A percentile compares a stretch with the other conserved stretches of the same genome.
phyloP scores from a whole-genome alignment of 441 rosid genomes.

The Corymbia citriodora region DNA sequence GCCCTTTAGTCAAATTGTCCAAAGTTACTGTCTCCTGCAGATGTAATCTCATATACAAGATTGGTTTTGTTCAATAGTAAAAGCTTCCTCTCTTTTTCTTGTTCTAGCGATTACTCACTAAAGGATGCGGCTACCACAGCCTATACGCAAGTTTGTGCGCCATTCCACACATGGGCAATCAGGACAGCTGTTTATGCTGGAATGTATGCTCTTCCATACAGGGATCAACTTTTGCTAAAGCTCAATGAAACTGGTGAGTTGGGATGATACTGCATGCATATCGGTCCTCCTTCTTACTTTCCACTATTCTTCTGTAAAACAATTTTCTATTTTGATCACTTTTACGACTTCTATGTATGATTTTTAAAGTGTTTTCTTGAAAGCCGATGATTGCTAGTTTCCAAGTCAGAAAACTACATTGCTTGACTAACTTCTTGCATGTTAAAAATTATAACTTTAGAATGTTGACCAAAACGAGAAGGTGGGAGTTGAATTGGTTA shows the following conservation, averaged over 20 bases:
- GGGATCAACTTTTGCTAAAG: conserved; percentile 69
- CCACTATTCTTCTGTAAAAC: neutral
- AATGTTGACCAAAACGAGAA: neutral
- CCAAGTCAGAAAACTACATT: neutral
- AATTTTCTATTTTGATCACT: neutral
- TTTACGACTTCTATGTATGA: neutral
- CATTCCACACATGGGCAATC: conserved; percentile 82
- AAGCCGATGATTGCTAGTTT: neutral
- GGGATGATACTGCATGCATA: neutral
- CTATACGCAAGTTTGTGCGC: conserved; percentile 83
- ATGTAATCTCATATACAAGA: neutral
- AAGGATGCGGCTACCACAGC: conserved; percentile 88
- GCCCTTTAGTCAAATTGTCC: neutral
- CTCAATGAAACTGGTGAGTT: conserved; percentile 72
- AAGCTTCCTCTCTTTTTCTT: neutral
- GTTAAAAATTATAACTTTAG: neutral
- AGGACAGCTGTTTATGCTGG: conserved; percentile 92
- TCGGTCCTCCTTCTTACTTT: neutral
- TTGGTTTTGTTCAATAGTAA: neutral
- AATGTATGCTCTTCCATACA: conserved; percentile 85
- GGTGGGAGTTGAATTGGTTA: neutral
- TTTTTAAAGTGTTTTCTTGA: neutral
- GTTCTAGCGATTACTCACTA: conserved; percentile 46
- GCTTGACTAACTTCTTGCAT: neutral
- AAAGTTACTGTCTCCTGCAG: neutral